Evolutionary conservation across 257 asterid species (phyloP), one percentile per base, ranked within the genome.

Genomic region (Solanum arcanum): DNA sequence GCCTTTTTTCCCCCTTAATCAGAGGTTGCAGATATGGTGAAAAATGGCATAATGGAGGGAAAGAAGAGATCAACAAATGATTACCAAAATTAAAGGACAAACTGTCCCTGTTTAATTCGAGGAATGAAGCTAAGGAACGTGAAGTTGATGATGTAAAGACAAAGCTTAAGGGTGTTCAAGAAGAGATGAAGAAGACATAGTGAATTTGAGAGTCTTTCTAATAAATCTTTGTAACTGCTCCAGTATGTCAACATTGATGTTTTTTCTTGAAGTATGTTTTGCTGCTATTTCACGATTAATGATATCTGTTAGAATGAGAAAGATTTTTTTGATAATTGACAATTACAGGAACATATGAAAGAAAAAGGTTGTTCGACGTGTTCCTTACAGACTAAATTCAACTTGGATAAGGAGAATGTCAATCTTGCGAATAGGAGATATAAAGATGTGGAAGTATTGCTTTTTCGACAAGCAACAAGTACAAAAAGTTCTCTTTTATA

Each of bases 41-140:
- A 25, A 56, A 41, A 60, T 35, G 85, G 69, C 89, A 90, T 8
- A 88, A 91, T 14, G 91, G 46, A 81, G 97, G 94, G 89, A 86
- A 90, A 25, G 87, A 46, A 1, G 91, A 88, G 87, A 91, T 92
- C 29, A 84, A 89, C 0, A 92, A 86, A 87, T 91, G 93, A 83
- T 89, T 93, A 5, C n/a, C n/a, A 84, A 87, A 73, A 86, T 85
- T 97, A 76, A 94, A 93, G 86, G 94, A 64, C 39, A 92, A 90
- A 91, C 91, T 90, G 3, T 25, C 89, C 7, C 56, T 52, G 49
- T 91, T 85, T 1, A 69, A 68, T 60, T 87, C 89, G 2, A 89
- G 33, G 37, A 92, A 90, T 88, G 94, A 78, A 85, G 87, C 13
- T 21, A 87, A 89, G 91, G 91, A 88, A 15, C 42, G 6, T 25